Percentiles rank a stretch among this genome's conserved stretches.
Evolutionary conservation across 2,329 filamentous ascomycete genomes (phyloP).

Genomic region (Colletotrichum sp.): DNA sequence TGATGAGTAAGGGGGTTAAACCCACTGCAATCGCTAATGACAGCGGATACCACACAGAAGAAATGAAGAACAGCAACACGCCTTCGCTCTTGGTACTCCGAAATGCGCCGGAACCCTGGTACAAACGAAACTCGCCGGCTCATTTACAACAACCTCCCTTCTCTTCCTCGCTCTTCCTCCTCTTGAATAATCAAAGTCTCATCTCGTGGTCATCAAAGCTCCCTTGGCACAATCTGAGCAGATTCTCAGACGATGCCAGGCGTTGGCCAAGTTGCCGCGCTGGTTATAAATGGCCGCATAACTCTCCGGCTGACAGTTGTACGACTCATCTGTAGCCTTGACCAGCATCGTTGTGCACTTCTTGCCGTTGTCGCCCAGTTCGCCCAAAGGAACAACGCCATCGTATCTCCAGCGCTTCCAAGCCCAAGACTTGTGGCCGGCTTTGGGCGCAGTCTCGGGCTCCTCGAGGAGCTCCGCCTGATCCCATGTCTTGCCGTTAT

Average conservation of each 20-base stretch:
- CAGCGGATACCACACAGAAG: not conserved
- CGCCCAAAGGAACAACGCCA: conserved; percentile 44
- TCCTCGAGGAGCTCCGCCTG: conserved; percentile 65
- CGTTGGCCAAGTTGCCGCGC: conserved; percentile 68
- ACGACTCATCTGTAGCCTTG: conserved; percentile 69
- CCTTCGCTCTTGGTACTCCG: not conserved
- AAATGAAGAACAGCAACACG: not conserved
- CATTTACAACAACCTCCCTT: not conserved
- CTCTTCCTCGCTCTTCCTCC: not conserved
- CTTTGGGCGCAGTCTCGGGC: conserved; percentile 29
- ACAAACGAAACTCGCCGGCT: not conserved
- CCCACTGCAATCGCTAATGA: not conserved
- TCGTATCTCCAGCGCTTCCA: conserved; percentile 69
- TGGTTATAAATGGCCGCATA: conserved; percentile 67
- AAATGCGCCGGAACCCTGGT: not conserved
- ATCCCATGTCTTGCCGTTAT: conserved; percentile 67
- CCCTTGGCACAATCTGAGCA: conserved; percentile 34
- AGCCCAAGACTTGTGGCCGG: conserved; percentile 59
- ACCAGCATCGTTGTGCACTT: conserved; percentile 60
- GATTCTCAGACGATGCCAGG: conserved; percentile 63
- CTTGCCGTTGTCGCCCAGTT: conserved; percentile 26
- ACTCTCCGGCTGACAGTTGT: conserved; percentile 69
- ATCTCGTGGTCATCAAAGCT: not conserved
- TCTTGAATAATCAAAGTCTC: not conserved
- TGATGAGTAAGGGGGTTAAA: not conserved